A percentile compares a stretch with the other conserved stretches of the same genome.
Conservation (phyloP, 495 filamentous ascomycete genomes). For the Neurospora tetrasperma region DNA sequence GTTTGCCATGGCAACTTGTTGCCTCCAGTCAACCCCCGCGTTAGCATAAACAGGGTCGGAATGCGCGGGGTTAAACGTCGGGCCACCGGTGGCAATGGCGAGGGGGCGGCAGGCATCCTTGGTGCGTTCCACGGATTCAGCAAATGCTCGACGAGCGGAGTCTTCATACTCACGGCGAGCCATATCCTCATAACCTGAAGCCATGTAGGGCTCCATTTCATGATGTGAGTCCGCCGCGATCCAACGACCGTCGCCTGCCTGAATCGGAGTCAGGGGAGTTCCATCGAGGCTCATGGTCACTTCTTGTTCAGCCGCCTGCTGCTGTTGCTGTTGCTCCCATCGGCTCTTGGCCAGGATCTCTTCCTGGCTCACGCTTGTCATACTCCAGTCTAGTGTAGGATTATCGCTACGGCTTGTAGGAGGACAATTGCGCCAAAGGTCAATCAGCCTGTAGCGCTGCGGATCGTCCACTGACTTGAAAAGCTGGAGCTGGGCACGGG, state of each 20-base stretch:
- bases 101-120: conserved; percentile 33
- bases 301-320: conserved; percentile 7
- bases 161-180: conserved; percentile 42
- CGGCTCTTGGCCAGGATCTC: conserved; percentile 37
- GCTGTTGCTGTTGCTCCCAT: conserved; percentile 38
- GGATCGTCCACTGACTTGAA: conserved; percentile 49
- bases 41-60: conserved; percentile 53
- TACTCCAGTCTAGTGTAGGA: conserved; percentile 33
- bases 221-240: conserved; percentile 9
- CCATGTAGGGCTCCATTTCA: conserved; percentile 58
- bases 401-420: conserved; percentile 30
- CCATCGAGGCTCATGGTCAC: conserved; percentile 36
- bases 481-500: conserved; percentile 47
- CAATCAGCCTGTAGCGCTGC: conserved; percentile 49
- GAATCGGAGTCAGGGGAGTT: conserved; percentile 40
- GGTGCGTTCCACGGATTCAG: conserved; percentile 23
- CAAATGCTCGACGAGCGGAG: conserved; percentile 24
- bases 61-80: conserved; percentile 40
- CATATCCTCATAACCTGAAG: conserved; percentile 51
- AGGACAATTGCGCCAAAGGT: conserved; percentile 57
- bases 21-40: conserved; percentile 28
- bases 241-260: conserved; percentile 42
- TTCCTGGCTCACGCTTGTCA: conserved; percentile 42
- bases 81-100: conserved; percentile 27
- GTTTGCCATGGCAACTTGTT: conserved; percentile 47